These are phyloP conservation scores for Xylariales sp. DNA, from an alignment of 2,329 filamentous ascomycete genomes.

Conservation along the genomic window DNA sequence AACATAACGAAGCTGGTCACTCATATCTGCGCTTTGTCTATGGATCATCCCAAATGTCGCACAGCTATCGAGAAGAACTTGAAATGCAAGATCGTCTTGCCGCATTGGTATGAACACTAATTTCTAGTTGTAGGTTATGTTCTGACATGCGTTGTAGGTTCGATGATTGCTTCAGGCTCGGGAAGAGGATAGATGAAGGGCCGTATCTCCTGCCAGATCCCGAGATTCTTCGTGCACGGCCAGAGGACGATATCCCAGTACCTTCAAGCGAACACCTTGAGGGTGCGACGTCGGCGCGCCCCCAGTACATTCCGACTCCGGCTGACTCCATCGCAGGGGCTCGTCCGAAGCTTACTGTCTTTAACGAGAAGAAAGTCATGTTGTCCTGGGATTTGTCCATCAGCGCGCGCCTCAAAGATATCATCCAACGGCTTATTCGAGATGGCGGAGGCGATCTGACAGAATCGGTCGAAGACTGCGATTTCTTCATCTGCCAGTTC, in stretches of 20 bases:
- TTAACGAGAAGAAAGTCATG: conserved; percentile 72
- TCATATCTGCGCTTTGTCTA: conserved; percentile 78
- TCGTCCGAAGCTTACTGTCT: conserved; percentile 62
- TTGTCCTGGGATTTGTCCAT: conserved; percentile 72
- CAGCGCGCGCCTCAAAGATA: conserved; percentile 58
- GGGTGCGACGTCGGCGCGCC: conserved; percentile 56
- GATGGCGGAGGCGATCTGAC: conserved; percentile 68
- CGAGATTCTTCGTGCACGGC: conserved; percentile 63
- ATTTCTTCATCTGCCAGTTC: conserved; percentile 84
- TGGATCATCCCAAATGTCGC: conserved; percentile 68
- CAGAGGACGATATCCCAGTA: conserved; percentile 52
- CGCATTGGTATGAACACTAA: conserved; percentile 67
- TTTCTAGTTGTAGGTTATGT: not conserved
- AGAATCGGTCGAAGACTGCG: conserved; percentile 60
- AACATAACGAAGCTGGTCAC: conserved; percentile 72
- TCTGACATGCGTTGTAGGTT: conserved; percentile 57
- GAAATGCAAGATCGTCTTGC: conserved; percentile 78
- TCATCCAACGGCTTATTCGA: conserved; percentile 66
- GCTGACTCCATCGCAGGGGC: conserved; percentile 29
- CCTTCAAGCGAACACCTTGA: conserved; percentile 57
- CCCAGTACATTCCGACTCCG: conserved; percentile 39
- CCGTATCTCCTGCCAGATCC: conserved; percentile 85
- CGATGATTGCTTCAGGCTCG: conserved; percentile 90
- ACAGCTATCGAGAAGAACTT: conserved; percentile 60
- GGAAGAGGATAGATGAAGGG: conserved; percentile 81